Percentiles rank a stretch among this genome's conserved stretches.
These are phyloP conservation scores for Nakazawaea wyomingensis DNA, from an alignment of 805 yeast genomes.

Conservation along the genomic window DNA sequence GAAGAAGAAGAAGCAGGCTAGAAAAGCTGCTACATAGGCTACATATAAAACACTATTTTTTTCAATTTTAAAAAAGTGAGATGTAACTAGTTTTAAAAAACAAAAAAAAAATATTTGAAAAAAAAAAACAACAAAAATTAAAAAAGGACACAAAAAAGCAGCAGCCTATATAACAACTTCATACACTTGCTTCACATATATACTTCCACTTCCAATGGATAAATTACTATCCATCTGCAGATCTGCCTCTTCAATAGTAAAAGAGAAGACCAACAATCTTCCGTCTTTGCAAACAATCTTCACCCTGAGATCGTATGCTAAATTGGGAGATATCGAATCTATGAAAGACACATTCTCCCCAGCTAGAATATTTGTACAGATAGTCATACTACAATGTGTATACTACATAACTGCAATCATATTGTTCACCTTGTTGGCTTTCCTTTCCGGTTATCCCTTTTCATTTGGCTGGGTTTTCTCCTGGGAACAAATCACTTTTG, in stretches of 20 bases:
- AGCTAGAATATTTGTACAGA: slow-evolving; percentile 59
- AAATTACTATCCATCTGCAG: neutral
- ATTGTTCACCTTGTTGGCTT: slow-evolving; percentile 59
- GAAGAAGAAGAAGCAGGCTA: slow-evolving; percentile 22
- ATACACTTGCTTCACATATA: no score
- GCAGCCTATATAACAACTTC: no score
- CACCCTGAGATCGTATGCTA: slow-evolving; percentile 3
- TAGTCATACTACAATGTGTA: slow-evolving; percentile 67
- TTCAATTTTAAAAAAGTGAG: neutral
- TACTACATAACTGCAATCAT: slow-evolving; percentile 72
- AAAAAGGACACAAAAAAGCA: no score
- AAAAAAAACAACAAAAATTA: slow-evolving; percentile 16
- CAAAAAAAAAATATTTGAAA: slow-evolving; percentile 15
- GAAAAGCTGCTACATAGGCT: no score
- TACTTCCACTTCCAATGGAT: neutral
- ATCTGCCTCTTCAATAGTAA: neutral
- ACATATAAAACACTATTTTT: no score
- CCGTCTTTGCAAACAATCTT: neutral
- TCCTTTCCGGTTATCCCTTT: slow-evolving; percentile 68
- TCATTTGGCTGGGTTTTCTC: slow-evolving; percentile 68
- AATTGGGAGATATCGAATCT: slow-evolving; percentile 21
- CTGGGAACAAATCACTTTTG: slow-evolving; percentile 69
- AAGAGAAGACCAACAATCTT: neutral
- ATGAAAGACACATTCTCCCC: slow-evolving; percentile 40
- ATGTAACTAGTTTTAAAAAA: slow-evolving; percentile 11